These are phyloP conservation scores for Trichoderma sp. DNA, from an alignment of 2,329 filamentous ascomycete species.

Conservation along the genomic window DNA sequence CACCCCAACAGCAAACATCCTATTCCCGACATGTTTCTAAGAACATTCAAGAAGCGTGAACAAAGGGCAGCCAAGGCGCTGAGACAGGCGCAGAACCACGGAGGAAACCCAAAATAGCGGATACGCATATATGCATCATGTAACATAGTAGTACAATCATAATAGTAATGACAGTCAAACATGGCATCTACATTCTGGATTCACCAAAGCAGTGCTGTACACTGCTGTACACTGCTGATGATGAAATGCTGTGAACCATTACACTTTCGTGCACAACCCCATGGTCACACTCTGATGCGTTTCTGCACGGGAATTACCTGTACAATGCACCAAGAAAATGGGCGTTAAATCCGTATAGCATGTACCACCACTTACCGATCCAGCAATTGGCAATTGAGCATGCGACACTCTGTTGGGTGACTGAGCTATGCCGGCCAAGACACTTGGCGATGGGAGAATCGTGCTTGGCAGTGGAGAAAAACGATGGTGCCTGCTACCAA, in stretches of 20 bases:
- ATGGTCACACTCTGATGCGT: not conserved
- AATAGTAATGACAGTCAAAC: not conserved
- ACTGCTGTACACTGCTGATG: not conserved
- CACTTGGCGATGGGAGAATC: slow-evolving; percentile 4
- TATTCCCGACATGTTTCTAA: slow-evolving; percentile 58
- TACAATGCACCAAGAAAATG: not conserved
- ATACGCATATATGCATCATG: not conserved
- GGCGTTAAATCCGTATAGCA: not conserved
- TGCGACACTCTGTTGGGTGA: not conserved
- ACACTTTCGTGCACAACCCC: not conserved
- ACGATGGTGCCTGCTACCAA: not conserved
- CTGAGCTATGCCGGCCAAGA: not conserved
- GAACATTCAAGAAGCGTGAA: slow-evolving; percentile 54
- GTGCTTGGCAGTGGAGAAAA: not conserved
- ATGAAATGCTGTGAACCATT: not conserved
- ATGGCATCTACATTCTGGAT: not conserved
- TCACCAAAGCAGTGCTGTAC: not conserved
- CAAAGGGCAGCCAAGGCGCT: slow-evolving; percentile 49
- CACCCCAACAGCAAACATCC: slow-evolving; percentile 69
- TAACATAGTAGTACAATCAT: not conserved
- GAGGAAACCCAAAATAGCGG: not conserved
- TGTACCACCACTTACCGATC: not conserved
- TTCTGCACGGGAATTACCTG: not conserved
- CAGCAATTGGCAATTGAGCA: not conserved
- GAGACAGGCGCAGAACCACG: slow-evolving; percentile 28